phyloP scores from a whole-genome alignment of 225 moss, liverwort and hornwort species.

The Neckera pumila region DNA sequence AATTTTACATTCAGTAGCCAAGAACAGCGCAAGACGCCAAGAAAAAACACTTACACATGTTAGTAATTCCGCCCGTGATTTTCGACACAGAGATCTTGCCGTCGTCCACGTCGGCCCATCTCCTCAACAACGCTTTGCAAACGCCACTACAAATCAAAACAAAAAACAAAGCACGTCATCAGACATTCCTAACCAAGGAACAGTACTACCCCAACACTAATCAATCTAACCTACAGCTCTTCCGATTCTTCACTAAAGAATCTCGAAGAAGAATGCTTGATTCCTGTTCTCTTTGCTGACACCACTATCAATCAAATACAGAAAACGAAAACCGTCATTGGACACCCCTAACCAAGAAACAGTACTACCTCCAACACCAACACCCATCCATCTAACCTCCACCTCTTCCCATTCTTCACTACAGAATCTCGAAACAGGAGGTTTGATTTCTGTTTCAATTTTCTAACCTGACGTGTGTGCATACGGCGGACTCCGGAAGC shows the following conservation, averaged over 20 bases:
- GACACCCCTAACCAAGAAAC: background rate
- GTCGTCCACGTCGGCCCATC: slow-evolving; percentile 64
- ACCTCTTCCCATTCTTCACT: background rate
- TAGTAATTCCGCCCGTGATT: slow-evolving; percentile 92
- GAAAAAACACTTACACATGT: slow-evolving; percentile 44
- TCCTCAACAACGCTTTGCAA: slow-evolving; percentile 62
- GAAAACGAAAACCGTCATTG: background rate
- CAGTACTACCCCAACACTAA: background rate
- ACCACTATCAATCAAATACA: slow-evolving; percentile 18
- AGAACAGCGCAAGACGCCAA: background rate
- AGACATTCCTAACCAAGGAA: background rate
- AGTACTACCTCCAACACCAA: background rate
- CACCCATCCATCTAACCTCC: background rate
- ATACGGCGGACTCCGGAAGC: slow-evolving; percentile 20
- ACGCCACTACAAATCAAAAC: slow-evolving; percentile 37
- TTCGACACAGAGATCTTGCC: slow-evolving; percentile 40
- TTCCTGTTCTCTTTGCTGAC: slow-evolving; percentile 33
- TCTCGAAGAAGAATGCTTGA: background rate
- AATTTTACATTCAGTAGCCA: background rate
- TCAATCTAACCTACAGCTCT: background rate
- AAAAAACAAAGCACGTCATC: background rate
- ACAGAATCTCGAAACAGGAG: background rate
- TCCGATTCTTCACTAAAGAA: background rate
- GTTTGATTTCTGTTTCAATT: background rate
- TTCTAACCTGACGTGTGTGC: slow-evolving; percentile 20